phyloP scores from a whole-genome alignment of 2,329 filamentous ascomycete genomes.

The Spiromastix sp. region DNA sequence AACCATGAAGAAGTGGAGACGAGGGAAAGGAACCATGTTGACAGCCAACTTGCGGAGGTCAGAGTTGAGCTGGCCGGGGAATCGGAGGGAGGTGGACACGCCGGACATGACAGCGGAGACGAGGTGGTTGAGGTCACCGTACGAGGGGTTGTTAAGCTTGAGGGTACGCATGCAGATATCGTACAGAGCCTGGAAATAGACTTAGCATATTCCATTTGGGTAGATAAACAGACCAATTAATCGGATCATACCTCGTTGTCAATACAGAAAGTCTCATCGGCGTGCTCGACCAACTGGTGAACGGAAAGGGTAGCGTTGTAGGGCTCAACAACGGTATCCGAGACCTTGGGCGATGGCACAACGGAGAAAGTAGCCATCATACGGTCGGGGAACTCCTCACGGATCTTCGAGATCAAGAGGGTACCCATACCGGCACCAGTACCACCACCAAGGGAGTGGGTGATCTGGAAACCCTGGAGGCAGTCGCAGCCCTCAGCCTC shows the following conservation, averaged over 20 bases:
- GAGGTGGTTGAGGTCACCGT: slow-evolving; percentile 98
- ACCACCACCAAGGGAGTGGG: slow-evolving; percentile 99
- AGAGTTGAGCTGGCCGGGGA: slow-evolving; percentile 99
- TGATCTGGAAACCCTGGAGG: slow-evolving; percentile 99
- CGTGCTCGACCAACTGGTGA: slow-evolving; percentile 99
- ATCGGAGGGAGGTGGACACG: slow-evolving; percentile 95
- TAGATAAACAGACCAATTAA: background rate
- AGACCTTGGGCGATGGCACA: slow-evolving; percentile 97
- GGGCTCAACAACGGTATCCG: slow-evolving; percentile 97
- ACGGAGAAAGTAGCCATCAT: slow-evolving; percentile 99
- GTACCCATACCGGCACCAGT: slow-evolving; percentile 99
- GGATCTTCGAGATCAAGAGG: slow-evolving; percentile 99
- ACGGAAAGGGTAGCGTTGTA: slow-evolving; percentile 99
- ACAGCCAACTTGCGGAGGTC: slow-evolving; percentile 98
- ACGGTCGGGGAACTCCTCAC: slow-evolving; percentile 98
- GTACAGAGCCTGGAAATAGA: slow-evolving; percentile 62
- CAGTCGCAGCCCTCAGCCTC: slow-evolving; percentile 99
- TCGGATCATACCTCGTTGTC: slow-evolving; percentile 67
- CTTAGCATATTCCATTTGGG: background rate
- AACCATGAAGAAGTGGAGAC: slow-evolving; percentile 99
- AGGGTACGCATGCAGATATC: slow-evolving; percentile 99
- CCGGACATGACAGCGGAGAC: slow-evolving; percentile 99
- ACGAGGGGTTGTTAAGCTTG: slow-evolving; percentile 96
- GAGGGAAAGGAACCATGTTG: slow-evolving; percentile 99
- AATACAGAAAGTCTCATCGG: slow-evolving; percentile 99